Evolutionary conservation across 169 alveolate species (phyloP).

Genomic region (Theileria annulata): DNA sequence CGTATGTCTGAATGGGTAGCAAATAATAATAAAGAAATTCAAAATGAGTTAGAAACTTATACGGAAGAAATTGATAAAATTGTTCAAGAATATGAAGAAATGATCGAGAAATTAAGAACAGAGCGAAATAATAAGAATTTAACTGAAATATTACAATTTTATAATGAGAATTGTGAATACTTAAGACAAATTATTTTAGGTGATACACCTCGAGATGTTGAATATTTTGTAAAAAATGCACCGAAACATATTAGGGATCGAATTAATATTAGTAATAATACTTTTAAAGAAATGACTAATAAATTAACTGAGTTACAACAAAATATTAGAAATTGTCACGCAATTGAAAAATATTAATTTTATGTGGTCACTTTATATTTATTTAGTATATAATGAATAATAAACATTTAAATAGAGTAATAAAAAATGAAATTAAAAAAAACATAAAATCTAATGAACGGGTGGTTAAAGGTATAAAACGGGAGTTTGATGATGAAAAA

Average conservation of each 20-base stretch:
- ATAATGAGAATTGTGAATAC: conserved; percentile 37
- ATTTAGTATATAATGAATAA: neutral
- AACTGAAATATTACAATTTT: conserved; percentile 32
- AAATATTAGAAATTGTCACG: neutral
- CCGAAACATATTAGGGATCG: conserved; percentile 24
- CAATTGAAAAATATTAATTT: neutral
- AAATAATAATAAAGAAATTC: conserved; percentile 21
- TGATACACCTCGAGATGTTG: conserved; percentile 51
- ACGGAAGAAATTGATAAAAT: conserved; percentile 27
- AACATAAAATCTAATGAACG: no score
- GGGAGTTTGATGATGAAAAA: no score
- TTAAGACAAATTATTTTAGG: conserved; percentile 52
- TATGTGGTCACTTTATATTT: neutral
- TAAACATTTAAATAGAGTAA: neutral
- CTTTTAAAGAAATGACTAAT: conserved; percentile 16
- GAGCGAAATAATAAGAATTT: conserved; percentile 28
- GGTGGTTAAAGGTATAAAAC: no score
- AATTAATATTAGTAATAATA: conserved; percentile 25
- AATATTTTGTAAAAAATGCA: conserved; percentile 27
- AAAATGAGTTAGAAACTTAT: conserved; percentile 30
- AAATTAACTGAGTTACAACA: conserved; percentile 1
- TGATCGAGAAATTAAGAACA: conserved; percentile 48
- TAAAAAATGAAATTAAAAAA: no score
- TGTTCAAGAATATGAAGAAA: conserved; percentile 29
- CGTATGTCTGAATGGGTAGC: conserved; percentile 22